Base-by-base conservation (phyloP, 768 basidiomycete species). In the Mycena haematopus region DNA sequence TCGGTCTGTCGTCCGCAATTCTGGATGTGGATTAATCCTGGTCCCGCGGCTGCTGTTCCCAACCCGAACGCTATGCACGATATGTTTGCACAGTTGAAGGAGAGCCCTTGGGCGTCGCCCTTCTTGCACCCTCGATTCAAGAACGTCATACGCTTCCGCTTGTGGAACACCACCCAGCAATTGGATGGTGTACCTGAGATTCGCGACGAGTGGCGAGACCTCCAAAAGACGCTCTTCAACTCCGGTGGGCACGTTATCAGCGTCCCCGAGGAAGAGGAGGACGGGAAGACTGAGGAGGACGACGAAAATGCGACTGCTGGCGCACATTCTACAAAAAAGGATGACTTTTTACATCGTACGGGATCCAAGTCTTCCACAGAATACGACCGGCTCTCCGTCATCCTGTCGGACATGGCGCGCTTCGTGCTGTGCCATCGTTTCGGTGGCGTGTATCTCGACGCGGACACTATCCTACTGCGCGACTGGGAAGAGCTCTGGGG, bases 401-500 rank as follows among this genome's bases (percentile, higher is more conserved):
- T 96, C 65, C 81, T 97, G 36, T 95, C 93, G 10, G 95, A 97
- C 75, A 93, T 96, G 90, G 96, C 93, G 22, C 90, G 96, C n/a
- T 98, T 97, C 77, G 87, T 97, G 52, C 82, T 98, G 13, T 93
- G 92, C 56, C 93, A 97, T 74, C 90, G 93, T 8, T 97, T 92
- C 71, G 96, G 96, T 24, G 96, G 96, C 2, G 90, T 95, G 62
- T 97, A 96, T 71, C 85, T 98, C 55, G 96, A 97, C 69, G 94
- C 96, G 3, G 96, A 97, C 72, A 96, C 93, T 3, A 84, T 98
- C 69, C 83, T 98, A 67, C 80, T 97, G 17, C 87, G 95, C 24
- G 95, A 97, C 72, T 96, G 96, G 96, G 95, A 97, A 75, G 95
- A 96, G 72, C 81, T 97, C 4, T 97, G 93, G 92, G 93, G 93